Evolutionary conservation across 2,329 filamentous ascomycete genomes (phyloP), one percentile per base, ranked within the genome.

Genomic region (Stemphylium beticola): DNA sequence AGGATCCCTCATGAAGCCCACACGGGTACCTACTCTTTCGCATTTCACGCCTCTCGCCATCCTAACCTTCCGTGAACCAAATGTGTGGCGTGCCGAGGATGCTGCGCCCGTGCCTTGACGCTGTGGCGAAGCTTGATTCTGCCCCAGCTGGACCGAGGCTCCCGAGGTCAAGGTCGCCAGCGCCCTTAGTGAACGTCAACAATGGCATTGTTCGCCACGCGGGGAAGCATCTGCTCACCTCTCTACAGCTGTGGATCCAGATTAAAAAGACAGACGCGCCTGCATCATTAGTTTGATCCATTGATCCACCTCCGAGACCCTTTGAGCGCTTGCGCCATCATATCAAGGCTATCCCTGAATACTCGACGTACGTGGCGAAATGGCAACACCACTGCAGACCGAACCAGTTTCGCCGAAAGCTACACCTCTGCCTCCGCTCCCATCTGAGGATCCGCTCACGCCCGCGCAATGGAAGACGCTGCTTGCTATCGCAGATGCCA

Each of bases 401-500:
- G 60, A 67, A 42, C 40, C 65, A 17, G 67, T 74, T 12, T 72
- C 72, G 33, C 72, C 71, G n/a, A 76, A 68, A 48, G 64, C 72
- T 22, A 63, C 70, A 34, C 78, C 82, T 46, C 68, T 84, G 9
- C 78, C 82, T 22, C 80, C 82, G 1, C 72, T 78, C 2, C 76
- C 82, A 14, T 58, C 69, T 4, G 72, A 77, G 11, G 77, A 82
- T 43, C 76, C 83, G 43, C 78, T 87, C 60, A 82, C 79, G 2
- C 71, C 80, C 11, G 68, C 76, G 2, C 85, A 88, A 78, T 87
- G 85, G 85, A 77, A 74, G 26, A 85, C 82, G 0, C 73, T 88
- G 3, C 75, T 84, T 41, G 80, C 85, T 20, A 78, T 88, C 26
- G 77, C 81, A 8, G 85, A 87, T 57, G 79, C 84, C 1, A 74